Conservation (phyloP, 352 stramenopile species). For the Sclerospora graminicola region DNA sequence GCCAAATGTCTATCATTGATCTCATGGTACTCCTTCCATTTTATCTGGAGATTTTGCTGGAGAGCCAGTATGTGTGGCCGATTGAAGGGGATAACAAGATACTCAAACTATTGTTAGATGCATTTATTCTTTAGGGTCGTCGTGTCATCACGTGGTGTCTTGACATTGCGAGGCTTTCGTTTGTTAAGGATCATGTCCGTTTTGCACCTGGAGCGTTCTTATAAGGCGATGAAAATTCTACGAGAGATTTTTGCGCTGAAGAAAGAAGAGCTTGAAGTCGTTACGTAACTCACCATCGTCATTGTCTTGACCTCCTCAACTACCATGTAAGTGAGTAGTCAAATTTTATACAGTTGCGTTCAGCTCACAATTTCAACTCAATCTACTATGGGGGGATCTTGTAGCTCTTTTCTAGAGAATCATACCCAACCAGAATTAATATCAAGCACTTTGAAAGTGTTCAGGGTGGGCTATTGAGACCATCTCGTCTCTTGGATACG, state of each 20-base stretch:
- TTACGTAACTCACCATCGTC: slow-evolving; percentile 44
- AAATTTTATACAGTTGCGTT: too few relatives aligned
- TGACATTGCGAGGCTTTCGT: slow-evolving; percentile 46
- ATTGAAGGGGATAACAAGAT: too few relatives aligned
- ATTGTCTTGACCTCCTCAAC: slow-evolving; percentile 45
- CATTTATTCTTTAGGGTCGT: background rate
- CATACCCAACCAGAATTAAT: slow-evolving; percentile 35
- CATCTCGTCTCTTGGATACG: slow-evolving; percentile 60
- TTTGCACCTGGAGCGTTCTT: slow-evolving; percentile 44
- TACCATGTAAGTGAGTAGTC: too few relatives aligned
- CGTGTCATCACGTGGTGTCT: background rate
- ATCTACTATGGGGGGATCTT: too few relatives aligned
- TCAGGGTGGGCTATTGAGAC: slow-evolving; percentile 59
- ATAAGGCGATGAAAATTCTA: slow-evolving; percentile 50
- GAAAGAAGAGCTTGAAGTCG: slow-evolving; percentile 51
- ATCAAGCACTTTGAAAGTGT: too few relatives aligned
- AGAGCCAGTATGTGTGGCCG: slow-evolving; percentile 38
- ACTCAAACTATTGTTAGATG: background rate
- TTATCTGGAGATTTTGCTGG: slow-evolving; percentile 45
- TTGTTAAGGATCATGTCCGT: slow-evolving; percentile 51
- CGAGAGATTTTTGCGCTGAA: slow-evolving; percentile 42
- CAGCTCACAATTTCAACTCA: too few relatives aligned
- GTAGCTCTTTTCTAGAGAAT: slow-evolving; percentile 58
- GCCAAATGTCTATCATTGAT: slow-evolving; percentile 49
- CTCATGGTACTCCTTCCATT: slow-evolving; percentile 42